Base-by-base conservation (phyloP, 2,329 filamentous ascomycete species). In the Dendrostoma leiphaemia region DNA sequence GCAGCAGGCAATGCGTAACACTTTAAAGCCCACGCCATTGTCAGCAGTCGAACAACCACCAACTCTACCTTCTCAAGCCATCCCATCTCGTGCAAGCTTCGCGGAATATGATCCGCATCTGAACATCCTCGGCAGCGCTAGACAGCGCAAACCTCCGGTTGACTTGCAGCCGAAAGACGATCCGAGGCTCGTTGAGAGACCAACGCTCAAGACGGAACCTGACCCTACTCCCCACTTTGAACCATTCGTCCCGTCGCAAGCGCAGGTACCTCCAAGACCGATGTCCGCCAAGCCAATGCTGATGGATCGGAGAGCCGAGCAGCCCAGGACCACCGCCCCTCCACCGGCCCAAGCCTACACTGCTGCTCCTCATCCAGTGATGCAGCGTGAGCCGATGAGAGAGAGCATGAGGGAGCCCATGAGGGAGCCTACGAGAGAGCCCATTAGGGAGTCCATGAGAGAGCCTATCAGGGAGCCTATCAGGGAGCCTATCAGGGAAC, bases 131-230 rank as follows among this genome's bases (percentile, higher is more conserved):
- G 21, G 51, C 15, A 24, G 66, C 47, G 65, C 68, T 3, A 66
- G 69, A 9, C 70, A 73, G 40, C 67, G 70, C 34, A 61, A 69
- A 13, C 67, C 67, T 31, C 60, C 67, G 29, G 31, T 49, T 45
- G 58, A 64, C n/a, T 34, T 63, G 32, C 58, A 62, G 37, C 63
- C 61, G 38, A 63, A 67, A 46, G 64, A 66, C n/a, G 59, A 63
- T 8, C 51, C 63, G 47, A 55, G 62, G 47, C 58, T 61, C 52
- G 63, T 56, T 19, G 63, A 61, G 53, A 60, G 63, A 28, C 59
- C 60, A 28, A 64, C 63, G 9, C 70, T 81, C 45, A 81, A 82
- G 64, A 77, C 80, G 59, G 80, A 82, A 59, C 73, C 73, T 3
- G 79, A 81, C 44, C 60, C 72, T 41, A 63, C 65, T n/a, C 71